Percentiles rank a stretch among this genome's conserved stretches.
These are phyloP conservation scores for Cucurbita argyrosperma DNA, from an alignment of 306 rosid genomes.

Conservation along the genomic window DNA sequence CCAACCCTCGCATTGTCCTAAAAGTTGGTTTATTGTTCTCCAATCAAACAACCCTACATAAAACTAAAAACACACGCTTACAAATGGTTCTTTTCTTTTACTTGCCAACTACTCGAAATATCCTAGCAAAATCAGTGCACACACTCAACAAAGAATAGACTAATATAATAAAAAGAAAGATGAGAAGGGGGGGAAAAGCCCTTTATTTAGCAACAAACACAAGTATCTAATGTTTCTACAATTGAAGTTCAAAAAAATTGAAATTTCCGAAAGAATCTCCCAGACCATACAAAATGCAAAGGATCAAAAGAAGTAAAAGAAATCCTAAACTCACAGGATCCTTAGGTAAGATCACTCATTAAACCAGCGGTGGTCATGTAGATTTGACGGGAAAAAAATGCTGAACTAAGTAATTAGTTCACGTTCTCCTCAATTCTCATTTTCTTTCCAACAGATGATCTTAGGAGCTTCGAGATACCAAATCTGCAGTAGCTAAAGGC, in stretches of 20 bases:
- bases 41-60: background rate
- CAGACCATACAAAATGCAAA: background rate
- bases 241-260: background rate
- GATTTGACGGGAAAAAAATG: background rate
- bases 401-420: background rate
- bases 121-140: background rate
- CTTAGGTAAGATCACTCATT: background rate
- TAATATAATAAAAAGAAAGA: too few relatives aligned
- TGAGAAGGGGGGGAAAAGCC: too few relatives aligned
- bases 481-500: background rate
- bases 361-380: background rate
- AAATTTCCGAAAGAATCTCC: background rate
- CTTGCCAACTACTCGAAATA: background rate
- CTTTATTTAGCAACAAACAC: background rate
- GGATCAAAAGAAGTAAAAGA: background rate
- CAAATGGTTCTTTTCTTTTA: background rate
- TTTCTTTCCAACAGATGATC: background rate
- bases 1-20: background rate
- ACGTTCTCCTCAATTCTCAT: background rate
- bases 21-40: background rate
- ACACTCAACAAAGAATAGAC: background rate
- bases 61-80: background rate
- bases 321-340: background rate
- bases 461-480: background rate
- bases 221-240: background rate